Conservation (phyloP, 2,329 filamentous ascomycete species). For the Exophiala mesophila region DNA sequence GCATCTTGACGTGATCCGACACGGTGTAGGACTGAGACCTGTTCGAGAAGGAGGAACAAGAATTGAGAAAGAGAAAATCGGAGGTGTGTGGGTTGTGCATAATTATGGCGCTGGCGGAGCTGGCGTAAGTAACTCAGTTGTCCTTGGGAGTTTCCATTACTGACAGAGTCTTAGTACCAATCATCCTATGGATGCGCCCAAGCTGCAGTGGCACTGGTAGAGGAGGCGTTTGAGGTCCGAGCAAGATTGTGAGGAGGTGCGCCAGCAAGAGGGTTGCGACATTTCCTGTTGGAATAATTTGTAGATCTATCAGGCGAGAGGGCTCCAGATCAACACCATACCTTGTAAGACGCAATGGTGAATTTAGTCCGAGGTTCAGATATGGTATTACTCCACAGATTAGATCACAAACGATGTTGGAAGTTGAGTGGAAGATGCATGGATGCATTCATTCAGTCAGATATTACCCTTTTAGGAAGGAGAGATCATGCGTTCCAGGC, state of each 20-base stretch:
- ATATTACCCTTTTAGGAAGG: too few relatives aligned
- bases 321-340: too few relatives aligned
- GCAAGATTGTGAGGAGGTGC: constrained; percentile 11
- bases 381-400: too few relatives aligned
- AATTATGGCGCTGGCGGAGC: constrained; percentile 45
- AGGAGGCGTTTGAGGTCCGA: constrained; percentile 40
- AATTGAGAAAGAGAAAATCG: constrained; percentile 66
- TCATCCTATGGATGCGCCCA: constrained; percentile 65
- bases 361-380: too few relatives aligned
- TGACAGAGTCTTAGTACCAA: constrained; percentile 57
- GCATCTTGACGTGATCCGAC: constrained; percentile 68
- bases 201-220: constrained; percentile 61
- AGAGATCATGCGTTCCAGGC: too few relatives aligned
- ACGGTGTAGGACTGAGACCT: constrained; percentile 77
- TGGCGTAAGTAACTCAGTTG: constrained; percentile 54
- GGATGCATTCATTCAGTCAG: too few relatives aligned
- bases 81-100: constrained; percentile 66
- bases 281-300: too few relatives aligned
- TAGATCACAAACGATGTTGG: too few relatives aligned
- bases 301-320: too few relatives aligned
- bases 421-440: too few relatives aligned
- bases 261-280: too few relatives aligned
- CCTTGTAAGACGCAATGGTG: too few relatives aligned
- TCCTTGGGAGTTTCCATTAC: constrained; percentile 40
- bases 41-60: constrained; percentile 68